A percentile compares a stretch with the other conserved stretches of the same genome.
Evolutionary conservation across 169 alveolate species (phyloP).

Genomic region (Neospora caninum): DNA sequence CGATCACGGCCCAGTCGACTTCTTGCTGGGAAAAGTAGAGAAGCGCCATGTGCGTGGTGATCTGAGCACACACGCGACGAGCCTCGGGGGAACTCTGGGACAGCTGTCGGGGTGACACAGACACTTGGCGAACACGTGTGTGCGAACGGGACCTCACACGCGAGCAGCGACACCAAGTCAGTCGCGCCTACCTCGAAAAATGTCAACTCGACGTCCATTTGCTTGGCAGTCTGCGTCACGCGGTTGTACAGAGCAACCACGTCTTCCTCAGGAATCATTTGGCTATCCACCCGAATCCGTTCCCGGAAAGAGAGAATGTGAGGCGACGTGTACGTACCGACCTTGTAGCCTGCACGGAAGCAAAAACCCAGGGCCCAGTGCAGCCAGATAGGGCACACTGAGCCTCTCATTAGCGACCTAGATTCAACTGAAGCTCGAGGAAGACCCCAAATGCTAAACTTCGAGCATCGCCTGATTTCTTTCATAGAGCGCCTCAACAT

Average conservation of each 20-base stretch:
- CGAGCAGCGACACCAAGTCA: not conserved
- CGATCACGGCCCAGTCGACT: slow-evolving; percentile 90
- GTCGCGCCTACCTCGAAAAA: slow-evolving; percentile 77
- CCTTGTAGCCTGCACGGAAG: slow-evolving; percentile 75
- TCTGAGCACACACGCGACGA: not conserved
- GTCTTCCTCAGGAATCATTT: slow-evolving; percentile 72
- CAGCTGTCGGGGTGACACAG: not conserved
- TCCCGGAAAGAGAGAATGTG: slow-evolving; percentile 88
- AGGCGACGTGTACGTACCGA: slow-evolving; percentile 91
- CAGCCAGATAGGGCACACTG: not conserved
- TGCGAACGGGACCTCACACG: not conserved
- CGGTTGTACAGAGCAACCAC: slow-evolving; percentile 65
- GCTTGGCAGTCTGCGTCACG: slow-evolving; percentile 64
- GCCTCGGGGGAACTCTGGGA: not conserved
- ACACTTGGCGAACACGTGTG: not conserved
- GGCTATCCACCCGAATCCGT: slow-evolving; percentile 80
- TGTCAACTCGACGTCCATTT: slow-evolving; percentile 72
- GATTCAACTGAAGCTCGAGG: too few relatives aligned
- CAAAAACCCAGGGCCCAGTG: not conserved
- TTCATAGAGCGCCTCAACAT: too few relatives aligned
- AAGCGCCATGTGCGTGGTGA: slow-evolving; percentile 70
- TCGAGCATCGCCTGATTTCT: too few relatives aligned
- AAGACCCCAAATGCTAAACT: too few relatives aligned
- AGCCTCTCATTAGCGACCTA: too few relatives aligned
- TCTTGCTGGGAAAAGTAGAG: slow-evolving; percentile 74